These are phyloP conservation scores for Psilocybe sp. DNA, from an alignment of 768 basidiomycete species.

Conservation along the genomic window DNA sequence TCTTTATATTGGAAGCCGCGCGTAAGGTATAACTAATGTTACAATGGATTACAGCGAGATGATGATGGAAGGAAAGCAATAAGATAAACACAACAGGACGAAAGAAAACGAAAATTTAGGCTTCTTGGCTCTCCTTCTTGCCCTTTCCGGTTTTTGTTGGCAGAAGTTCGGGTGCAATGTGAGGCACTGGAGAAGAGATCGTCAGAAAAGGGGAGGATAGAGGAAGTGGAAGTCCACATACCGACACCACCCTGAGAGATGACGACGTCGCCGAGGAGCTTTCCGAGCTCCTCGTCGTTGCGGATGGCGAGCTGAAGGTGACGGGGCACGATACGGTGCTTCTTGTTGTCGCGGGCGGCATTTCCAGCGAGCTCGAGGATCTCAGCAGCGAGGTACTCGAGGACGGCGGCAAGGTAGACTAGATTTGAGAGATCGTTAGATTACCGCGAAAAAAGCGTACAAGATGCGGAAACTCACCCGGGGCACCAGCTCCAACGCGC, in stretches of 20 bases:
- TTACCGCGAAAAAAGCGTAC: neutral
- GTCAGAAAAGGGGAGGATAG: too few species aligned
- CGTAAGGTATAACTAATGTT: too few species aligned
- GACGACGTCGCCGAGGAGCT: slow-evolving; percentile 81
- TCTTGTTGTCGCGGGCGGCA: slow-evolving; percentile 82
- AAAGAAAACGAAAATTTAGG: slow-evolving; percentile 28
- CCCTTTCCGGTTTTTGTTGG: slow-evolving; percentile 39
- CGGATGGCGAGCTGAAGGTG: slow-evolving; percentile 92
- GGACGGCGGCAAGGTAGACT: slow-evolving; percentile 90
- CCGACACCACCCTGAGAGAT: slow-evolving; percentile 92
- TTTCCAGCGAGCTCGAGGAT: slow-evolving; percentile 93
- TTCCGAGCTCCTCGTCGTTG: slow-evolving; percentile 88
- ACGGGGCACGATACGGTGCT: slow-evolving; percentile 93
- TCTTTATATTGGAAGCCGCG: too few species aligned
- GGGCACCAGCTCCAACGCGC: slow-evolving; percentile 87
- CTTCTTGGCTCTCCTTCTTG: slow-evolving; percentile 47
- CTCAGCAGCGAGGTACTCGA: slow-evolving; percentile 92
- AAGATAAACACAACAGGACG: slow-evolving; percentile 13
- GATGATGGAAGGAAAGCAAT: slow-evolving; percentile 14
- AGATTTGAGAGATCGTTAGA: slow-evolving; percentile 20
- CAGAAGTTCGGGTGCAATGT: slow-evolving; percentile 54
- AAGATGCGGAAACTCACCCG: slow-evolving; percentile 43
- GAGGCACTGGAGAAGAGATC: slow-evolving; percentile 30
- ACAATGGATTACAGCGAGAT: neutral
- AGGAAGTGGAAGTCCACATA: too few species aligned